Base-by-base conservation (phyloP, 805 yeast genomes). In the Starmera quercuum region DNA sequence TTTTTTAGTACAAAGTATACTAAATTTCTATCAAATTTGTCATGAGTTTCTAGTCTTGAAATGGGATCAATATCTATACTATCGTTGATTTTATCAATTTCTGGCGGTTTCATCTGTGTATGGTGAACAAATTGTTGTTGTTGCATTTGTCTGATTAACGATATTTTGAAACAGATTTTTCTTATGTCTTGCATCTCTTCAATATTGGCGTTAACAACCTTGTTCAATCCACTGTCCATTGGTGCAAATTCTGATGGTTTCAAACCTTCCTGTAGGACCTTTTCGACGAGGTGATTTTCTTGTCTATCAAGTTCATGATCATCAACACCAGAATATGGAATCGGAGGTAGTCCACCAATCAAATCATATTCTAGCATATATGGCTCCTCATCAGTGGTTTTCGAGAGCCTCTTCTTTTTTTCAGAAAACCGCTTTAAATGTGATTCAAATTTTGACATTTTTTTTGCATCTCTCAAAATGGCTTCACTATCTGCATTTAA, bases 111-210 rank as follows among this genome's bases (percentile, higher is more conserved):
- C 67, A 78, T 63, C 47, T 81, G 90, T 0, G 86, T 70, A 33
- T 79, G 81, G 49, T 82, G 90, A 32, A 82, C 63, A 54, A 76
- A 78, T 38, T 76, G 80, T 32, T 81, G 84, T 14, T 82, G 82
- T 58, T 92, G 97, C 81, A 92, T 81, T 51, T 88, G 88, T 44
- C 95, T 68, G 38, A 92, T 84, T 31, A 87, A 62, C 5, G 90
- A 78, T 15, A 92, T 84, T 54, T 88, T 88, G 60, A 86, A 83
- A 53, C 97, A 88, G 4, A 85, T 68, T 42, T 79, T 83, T 37
- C 98, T 66, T 23, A 92, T 83, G 45, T 86, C 86, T 59, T 90
- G 97, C 68, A 92, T 84, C 42, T 81, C 73, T 2, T 66, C 61
- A 29, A 92, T 78, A 46, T 88, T 92, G 15, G 70, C 68, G 45